Evolutionary conservation across 2,329 filamentous ascomycete species (phyloP).

Genomic region (Fusarium ramigenum): DNA sequence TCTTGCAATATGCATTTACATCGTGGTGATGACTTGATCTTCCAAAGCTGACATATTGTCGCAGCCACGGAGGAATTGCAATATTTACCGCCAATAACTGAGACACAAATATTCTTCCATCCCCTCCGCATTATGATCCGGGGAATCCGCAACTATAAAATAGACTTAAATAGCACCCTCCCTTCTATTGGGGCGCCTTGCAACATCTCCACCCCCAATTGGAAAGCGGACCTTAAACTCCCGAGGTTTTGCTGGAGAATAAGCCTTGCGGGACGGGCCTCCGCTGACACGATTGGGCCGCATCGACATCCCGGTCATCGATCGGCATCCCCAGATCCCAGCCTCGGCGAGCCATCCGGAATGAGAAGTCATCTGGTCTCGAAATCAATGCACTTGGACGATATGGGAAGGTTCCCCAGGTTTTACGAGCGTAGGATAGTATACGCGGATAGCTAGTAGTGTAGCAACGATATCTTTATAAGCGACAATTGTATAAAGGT

Average conservation of each 20-base stretch:
- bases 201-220: neutral
- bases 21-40: too few species aligned
- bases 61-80: too few species aligned
- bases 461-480: fast-evolving
- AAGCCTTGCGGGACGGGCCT: neutral
- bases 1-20: too few species aligned
- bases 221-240: neutral
- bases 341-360: neutral
- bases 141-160: neutral
- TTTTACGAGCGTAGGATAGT: neutral
- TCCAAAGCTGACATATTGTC: too few species aligned
- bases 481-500: neutral
- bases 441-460: neutral
- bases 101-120: too few species aligned
- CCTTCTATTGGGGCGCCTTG: slow-evolving; percentile 22
- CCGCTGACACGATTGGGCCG: slow-evolving; percentile 10
- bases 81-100: neutral
- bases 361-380: neutral
- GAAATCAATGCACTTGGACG: neutral
- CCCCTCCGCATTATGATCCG: neutral
- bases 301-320: neutral
- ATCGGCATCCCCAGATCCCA: slow-evolving; percentile 4
- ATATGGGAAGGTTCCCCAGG: neutral
- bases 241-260: slow-evolving; percentile 4
- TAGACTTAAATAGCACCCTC: neutral